phyloP scores from a whole-genome alignment of 129 eudicot species.

The Lactuca sativa region DNA sequence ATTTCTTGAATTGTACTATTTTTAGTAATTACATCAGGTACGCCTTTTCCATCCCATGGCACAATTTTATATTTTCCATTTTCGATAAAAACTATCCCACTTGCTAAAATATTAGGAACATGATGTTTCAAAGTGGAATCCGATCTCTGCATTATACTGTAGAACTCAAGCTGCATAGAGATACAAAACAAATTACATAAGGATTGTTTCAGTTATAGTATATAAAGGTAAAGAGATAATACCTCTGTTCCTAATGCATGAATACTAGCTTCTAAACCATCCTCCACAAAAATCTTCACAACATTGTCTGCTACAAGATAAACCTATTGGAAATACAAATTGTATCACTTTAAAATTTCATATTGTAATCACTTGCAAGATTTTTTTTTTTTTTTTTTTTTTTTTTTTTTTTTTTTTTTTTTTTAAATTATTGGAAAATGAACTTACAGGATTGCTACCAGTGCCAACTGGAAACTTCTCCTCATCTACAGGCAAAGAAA shows the following conservation, averaged over 20 bases:
- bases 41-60: slow-evolving; percentile 83
- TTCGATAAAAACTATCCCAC: slow-evolving; percentile 60
- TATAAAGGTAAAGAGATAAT: slow-evolving; percentile 10
- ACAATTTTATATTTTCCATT: slow-evolving; percentile 50
- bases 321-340: slow-evolving; percentile 50
- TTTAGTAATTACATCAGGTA: slow-evolving; percentile 59
- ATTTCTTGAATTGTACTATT: slow-evolving; percentile 31
- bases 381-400: too few relatives aligned
- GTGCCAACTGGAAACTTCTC: slow-evolving; percentile 97
- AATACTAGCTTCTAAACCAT: slow-evolving; percentile 85
- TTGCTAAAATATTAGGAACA: slow-evolving; percentile 69
- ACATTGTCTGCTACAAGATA: slow-evolving; percentile 74
- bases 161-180: slow-evolving; percentile 72
- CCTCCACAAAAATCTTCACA: slow-evolving; percentile 85
- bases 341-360: background rate
- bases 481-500: slow-evolving; percentile 65
- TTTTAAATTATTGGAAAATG: too few relatives aligned
- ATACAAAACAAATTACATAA: slow-evolving; percentile 21
- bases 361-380: slow-evolving; percentile 29
- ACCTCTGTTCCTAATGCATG: slow-evolving; percentile 92
- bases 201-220: slow-evolving; percentile 3
- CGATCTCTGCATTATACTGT: slow-evolving; percentile 41
- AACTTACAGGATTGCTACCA: slow-evolving; percentile 90
- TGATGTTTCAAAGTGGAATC: slow-evolving; percentile 53
- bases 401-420: too few relatives aligned